These are phyloP conservation scores for Rhodotorula diobovata DNA, from an alignment of 768 basidiomycete species.

Conservation along the genomic window DNA sequence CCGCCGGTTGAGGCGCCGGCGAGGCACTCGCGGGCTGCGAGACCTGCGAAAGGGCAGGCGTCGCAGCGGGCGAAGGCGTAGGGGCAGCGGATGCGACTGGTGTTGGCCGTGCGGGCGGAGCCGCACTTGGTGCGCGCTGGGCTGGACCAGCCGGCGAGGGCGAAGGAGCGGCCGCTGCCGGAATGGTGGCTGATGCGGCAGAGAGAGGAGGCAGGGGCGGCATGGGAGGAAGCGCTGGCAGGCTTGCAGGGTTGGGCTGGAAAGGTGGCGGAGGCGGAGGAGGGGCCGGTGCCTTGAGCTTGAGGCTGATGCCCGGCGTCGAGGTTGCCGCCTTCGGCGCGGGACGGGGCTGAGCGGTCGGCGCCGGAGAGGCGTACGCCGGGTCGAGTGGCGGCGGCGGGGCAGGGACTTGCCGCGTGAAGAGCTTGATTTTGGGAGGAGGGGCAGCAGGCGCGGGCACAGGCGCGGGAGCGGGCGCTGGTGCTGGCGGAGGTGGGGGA, in stretches of 20 bases:
- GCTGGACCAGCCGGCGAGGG: neutral
- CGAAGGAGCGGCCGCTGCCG: no score
- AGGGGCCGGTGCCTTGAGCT: slow-evolving; percentile 40
- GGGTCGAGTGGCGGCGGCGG: neutral
- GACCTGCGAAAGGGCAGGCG: neutral
- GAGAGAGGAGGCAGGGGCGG: slow-evolving; percentile 16
- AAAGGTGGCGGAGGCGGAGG: slow-evolving; percentile 18
- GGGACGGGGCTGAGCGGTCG: neutral
- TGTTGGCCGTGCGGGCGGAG: neutral
- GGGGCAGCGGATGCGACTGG: neutral
- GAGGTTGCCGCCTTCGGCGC: no score
- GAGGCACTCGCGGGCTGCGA: neutral
- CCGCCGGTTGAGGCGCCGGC: slow-evolving; percentile 1
- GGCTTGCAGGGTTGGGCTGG: neutral
- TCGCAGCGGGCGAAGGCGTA: neutral
- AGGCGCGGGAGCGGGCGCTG: neutral
- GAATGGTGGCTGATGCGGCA: neutral
- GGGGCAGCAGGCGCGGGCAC: neutral
- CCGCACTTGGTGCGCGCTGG: neutral
- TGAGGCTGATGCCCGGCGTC: slow-evolving; percentile 38
- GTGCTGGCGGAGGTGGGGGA: neutral
- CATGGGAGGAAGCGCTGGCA: neutral
- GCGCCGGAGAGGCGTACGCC: slow-evolving; percentile 37
- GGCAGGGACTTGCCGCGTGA: neutral
- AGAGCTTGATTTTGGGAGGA: neutral